Evolutionary conservation across 2,329 filamentous ascomycete genomes (phyloP), one percentile per base, ranked within the genome.

Genomic region (Knufia petricola): DNA sequence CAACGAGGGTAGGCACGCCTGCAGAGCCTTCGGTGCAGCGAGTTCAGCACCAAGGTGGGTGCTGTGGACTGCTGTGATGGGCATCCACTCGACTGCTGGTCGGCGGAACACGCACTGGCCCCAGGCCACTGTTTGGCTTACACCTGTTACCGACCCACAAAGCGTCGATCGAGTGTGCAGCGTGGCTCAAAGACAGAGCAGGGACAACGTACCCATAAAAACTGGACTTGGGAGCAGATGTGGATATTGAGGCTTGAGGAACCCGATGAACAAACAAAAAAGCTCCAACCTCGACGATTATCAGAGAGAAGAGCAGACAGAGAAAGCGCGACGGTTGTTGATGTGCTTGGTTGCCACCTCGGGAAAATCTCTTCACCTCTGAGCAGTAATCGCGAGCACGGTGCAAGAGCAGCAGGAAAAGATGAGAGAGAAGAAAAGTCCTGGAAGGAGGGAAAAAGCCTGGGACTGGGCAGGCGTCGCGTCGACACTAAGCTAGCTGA

Each of bases 151-250:
- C 28, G 42, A 46, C 42, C 45, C 45, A 47, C 45, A 37, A 23
- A 32, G 45, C 45, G 45, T 47, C 45, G 45, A 47, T 47, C 45
- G 45, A 47, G 19, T 47, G 45, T 47, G 45, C 45, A 40, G 32
- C 44, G 45, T 47, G 45, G 45, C 45, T 47, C 20, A 20, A 6
- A 46, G 23, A 34, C 19, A 46, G 28, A 46, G 42, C 42, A 46
- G 42, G 42, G 42, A 46, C 42, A 36, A 46, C 42, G 42, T 46
- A 46, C 42, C 42, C 42, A 46, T 46, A 46, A 46, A 46, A 46
- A 46, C 20, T 20, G 10, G 30, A 36, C 30, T 46, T 34, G 42
- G 6, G 28, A 46, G 19, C 28, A 45, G 30, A 46, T 46, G 42
- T 46, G 42, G 42, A 46, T 46, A 46, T 46, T 36, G 42, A 24